Percentiles rank a stretch among this genome's conserved stretches.
phyloP scores from a whole-genome alignment of 179 eudicot species.

The Beta macrorhiza region DNA sequence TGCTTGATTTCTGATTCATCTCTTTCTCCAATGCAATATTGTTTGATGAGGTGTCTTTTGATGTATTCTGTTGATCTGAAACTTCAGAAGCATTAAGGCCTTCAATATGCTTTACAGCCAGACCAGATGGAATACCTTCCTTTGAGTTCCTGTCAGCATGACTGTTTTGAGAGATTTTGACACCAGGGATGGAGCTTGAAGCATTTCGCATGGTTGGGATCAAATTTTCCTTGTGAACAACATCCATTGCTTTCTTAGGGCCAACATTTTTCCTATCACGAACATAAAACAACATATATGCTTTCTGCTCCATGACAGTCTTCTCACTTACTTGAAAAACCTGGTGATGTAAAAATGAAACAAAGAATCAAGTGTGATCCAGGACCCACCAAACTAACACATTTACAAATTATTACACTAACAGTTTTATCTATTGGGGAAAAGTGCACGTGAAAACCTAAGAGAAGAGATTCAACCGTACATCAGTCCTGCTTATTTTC shows the following conservation, averaged over 20 bases:
- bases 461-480: neutral
- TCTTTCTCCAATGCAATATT: slow-evolving; percentile 27
- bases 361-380: neutral
- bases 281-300: slow-evolving; percentile 90
- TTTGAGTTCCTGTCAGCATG: slow-evolving; percentile 27
- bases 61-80: slow-evolving; percentile 13
- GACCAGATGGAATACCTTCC: slow-evolving; percentile 25
- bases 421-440: neutral
- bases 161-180: slow-evolving; percentile 37
- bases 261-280: slow-evolving; percentile 51
- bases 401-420: neutral
- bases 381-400: neutral
- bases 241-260: slow-evolving; percentile 51
- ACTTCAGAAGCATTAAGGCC: slow-evolving; percentile 16
- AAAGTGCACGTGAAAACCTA: neutral
- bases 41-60: slow-evolving; percentile 21
- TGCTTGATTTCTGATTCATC: slow-evolving; percentile 23
- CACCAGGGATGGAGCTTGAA: slow-evolving; percentile 32
- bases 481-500: neutral
- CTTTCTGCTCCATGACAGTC: slow-evolving; percentile 83
- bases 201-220: slow-evolving; percentile 39
- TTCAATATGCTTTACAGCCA: slow-evolving; percentile 27
- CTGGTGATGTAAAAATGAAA: slow-evolving; percentile 34
- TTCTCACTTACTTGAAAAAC: slow-evolving; percentile 79
- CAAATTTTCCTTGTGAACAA: slow-evolving; percentile 46